phyloP scores from a whole-genome alignment of 78 protist species.

The Chrysochromulina parva region DNA sequence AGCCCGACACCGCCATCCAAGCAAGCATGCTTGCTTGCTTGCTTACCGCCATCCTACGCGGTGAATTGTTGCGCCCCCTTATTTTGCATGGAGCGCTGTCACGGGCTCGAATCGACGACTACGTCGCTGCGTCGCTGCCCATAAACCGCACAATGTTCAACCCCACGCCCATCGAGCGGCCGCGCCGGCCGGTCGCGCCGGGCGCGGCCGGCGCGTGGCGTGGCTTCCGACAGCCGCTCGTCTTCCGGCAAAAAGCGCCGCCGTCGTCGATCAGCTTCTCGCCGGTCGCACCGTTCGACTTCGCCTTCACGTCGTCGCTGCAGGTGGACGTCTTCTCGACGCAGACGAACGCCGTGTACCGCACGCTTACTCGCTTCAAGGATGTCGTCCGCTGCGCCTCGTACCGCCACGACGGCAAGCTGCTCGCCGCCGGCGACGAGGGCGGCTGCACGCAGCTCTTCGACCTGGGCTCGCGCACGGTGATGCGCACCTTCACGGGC shows the following conservation, averaged over 20 bases:
- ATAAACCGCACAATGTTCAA: too few species aligned
- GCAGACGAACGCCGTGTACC: background rate
- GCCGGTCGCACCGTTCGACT: slow-evolving; percentile 31
- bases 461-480: background rate
- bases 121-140: too few species aligned
- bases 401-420: slow-evolving; percentile 46
- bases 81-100: too few species aligned
- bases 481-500: slow-evolving; percentile 1
- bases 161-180: too few species aligned
- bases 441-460: background rate
- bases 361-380: slow-evolving; percentile 8
- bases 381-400: background rate
- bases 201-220: background rate
- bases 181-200: background rate
- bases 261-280: slow-evolving; percentile 24
- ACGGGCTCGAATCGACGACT: too few species aligned
- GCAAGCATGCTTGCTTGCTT: too few species aligned
- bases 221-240: background rate
- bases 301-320: slow-evolving; percentile 16
- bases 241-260: slow-evolving; percentile 12
- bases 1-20: too few species aligned
- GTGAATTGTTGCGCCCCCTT: too few species aligned
- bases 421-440: slow-evolving; percentile 52
- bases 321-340: slow-evolving; percentile 33
- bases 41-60: too few species aligned